A percentile compares a stretch with the other conserved stretches of the same genome.
These are phyloP conservation scores for Marsdenia floribunda DNA, from an alignment of 257 asterid species.

Conservation along the genomic window DNA sequence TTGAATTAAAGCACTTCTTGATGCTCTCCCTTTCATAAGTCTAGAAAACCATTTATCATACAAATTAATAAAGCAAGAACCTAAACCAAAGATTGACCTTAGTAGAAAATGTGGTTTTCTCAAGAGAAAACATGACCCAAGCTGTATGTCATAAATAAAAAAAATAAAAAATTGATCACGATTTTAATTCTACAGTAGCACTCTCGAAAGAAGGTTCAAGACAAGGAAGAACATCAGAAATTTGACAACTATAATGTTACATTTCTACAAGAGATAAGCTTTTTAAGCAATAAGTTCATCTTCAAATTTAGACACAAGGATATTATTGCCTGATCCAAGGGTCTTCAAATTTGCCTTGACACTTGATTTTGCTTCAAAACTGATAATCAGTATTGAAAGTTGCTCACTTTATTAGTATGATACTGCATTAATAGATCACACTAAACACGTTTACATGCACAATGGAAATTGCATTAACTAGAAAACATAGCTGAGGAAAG, in stretches of 20 bases:
- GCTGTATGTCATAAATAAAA: background rate
- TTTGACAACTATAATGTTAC: background rate
- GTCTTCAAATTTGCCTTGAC: no score
- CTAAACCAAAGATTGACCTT: background rate
- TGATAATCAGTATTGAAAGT: no score
- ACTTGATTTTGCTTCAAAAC: no score
- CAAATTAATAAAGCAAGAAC: background rate
- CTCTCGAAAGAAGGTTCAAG: background rate
- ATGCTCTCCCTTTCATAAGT: conserved; percentile 60
- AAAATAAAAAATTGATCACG: background rate
- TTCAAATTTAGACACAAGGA: background rate
- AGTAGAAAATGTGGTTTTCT: background rate
- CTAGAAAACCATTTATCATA: conserved; percentile 22
- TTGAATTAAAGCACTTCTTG: conserved; percentile 48
- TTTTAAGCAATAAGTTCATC: no score
- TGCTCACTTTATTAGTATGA: no score
- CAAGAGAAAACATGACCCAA: background rate
- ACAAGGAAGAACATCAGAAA: background rate
- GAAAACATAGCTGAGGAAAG: background rate
- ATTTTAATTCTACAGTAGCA: background rate
- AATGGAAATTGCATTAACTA: background rate
- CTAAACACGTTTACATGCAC: background rate
- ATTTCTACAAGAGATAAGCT: background rate
- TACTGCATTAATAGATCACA: background rate
- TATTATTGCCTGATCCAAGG: no score